Evolutionary conservation across 176 grass and related monocot genomes (phyloP), one percentile per base, ranked within the genome.

Genomic region (Rhipidocladum racemiflorum): DNA sequence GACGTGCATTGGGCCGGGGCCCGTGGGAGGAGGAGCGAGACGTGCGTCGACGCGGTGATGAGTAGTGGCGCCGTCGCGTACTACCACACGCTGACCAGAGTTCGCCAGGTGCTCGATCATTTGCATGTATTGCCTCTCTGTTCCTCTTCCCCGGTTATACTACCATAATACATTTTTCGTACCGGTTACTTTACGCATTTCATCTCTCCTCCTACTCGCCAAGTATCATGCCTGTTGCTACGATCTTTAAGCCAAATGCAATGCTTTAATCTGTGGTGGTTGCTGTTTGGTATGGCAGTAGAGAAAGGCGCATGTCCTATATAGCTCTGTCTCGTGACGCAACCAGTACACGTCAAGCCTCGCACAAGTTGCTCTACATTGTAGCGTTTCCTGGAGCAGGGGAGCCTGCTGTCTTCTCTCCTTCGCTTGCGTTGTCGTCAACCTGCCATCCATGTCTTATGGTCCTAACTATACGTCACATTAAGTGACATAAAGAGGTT

Each of bases 101-200:
- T 84, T 77, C 88, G 88, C 77, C 79, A 91, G 91, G 91, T 88
- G 60, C 63, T 55, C 64, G 15, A 56, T 69, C 49, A 43, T 40
- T 40, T 24, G 51, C 72, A 75, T 59, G 65, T 81, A 57, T 44
- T 81, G 50, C 78, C 28, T 30, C 65, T 28, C 5, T 21, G 9
- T 14, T 21, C 36, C 17, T 8, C 67, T 14, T 30, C 15, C 34
- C 20, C 1, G 12, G 32, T 39, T 53, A 8, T 35, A 6, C 10
- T 5, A 8, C 40, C 2, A 5, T 46, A 15, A 61, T 61, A 6
- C 14, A 5, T 4, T 72, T 51, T 18, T 42, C 1, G 12, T 29
- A 16, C 60, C 30, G 16, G 59, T 15, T 61, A 30, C 9, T 4
- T 57, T 11, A 61, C 57, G 9, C 25, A 61, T 61, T 34, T 64